Percentiles rank a stretch among this genome's conserved stretches.
These are phyloP conservation scores for Stemphylium vesicarium DNA, from an alignment of 2,329 filamentous ascomycete species.

Conservation along the genomic window DNA sequence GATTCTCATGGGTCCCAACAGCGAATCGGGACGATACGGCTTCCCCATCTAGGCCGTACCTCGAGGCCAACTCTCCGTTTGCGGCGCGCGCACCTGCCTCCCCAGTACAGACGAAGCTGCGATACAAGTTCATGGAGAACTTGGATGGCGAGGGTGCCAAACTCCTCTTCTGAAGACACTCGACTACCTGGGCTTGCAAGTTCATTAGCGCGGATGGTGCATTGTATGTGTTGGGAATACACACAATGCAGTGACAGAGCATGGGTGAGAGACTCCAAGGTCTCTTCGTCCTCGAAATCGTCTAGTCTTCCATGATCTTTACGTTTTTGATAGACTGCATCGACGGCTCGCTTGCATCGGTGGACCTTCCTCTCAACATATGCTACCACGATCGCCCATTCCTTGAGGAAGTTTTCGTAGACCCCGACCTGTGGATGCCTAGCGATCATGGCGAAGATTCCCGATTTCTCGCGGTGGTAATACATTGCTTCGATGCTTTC, in stretches of 20 bases:
- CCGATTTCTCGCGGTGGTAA: neutral
- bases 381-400: neutral
- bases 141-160: neutral
- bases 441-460: neutral
- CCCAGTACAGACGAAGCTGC: neutral
- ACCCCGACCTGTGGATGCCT: neutral
- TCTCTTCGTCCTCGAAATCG: too few species aligned
- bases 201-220: neutral
- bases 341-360: neutral
- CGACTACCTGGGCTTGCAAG: neutral
- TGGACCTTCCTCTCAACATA: constrained; percentile 1
- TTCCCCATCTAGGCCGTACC: neutral
- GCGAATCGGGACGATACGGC: too few species aligned
- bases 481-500: neutral
- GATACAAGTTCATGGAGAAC: neutral
- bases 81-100: constrained; percentile 1
- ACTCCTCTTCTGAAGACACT: neutral
- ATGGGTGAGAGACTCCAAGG: too few species aligned
- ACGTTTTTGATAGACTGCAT: too few species aligned
- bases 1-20: neutral
- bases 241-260: too few species aligned
- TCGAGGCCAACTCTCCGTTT: constrained; percentile 5
- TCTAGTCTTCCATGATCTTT: too few species aligned
- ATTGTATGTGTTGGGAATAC: too few species aligned
- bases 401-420: neutral